Evolutionary conservation across 108 stramenopile species (phyloP).

Genomic region (Epithemia pelagica): DNA sequence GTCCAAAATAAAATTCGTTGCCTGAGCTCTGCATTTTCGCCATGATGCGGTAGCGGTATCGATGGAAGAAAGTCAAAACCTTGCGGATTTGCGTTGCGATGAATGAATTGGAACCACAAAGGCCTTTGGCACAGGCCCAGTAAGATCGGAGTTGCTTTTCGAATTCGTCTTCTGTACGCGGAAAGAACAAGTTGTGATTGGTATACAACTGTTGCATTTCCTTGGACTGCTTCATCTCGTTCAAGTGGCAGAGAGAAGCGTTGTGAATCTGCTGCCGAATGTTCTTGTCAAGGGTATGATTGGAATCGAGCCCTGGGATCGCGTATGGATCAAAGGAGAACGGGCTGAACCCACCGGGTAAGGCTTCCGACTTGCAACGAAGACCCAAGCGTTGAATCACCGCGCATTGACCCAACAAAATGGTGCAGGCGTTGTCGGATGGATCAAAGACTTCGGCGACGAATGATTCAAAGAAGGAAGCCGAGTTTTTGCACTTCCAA

Average conservation of each 20-base stretch:
- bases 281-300: neutral
- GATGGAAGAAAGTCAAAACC: neutral
- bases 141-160: neutral
- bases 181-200: neutral
- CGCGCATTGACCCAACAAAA: neutral
- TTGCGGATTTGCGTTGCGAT: neutral
- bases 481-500: neutral
- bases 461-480: neutral
- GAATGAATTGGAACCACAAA: neutral
- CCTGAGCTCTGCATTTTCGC: neutral
- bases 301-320: neutral
- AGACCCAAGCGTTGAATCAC: neutral
- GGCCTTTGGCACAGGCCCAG: neutral
- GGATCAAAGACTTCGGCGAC: neutral
- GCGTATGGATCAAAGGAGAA: neutral
- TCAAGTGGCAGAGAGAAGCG: neutral
- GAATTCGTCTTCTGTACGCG: neutral
- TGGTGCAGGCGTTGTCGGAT: neutral
- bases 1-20: neutral
- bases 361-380: neutral
- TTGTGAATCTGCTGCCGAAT: neutral
- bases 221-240: neutral
- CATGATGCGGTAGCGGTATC: neutral
- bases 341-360: neutral
- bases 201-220: neutral